Base-by-base conservation (phyloP, 257 asterid genomes). In the Rubia yunnanensis region DNA sequence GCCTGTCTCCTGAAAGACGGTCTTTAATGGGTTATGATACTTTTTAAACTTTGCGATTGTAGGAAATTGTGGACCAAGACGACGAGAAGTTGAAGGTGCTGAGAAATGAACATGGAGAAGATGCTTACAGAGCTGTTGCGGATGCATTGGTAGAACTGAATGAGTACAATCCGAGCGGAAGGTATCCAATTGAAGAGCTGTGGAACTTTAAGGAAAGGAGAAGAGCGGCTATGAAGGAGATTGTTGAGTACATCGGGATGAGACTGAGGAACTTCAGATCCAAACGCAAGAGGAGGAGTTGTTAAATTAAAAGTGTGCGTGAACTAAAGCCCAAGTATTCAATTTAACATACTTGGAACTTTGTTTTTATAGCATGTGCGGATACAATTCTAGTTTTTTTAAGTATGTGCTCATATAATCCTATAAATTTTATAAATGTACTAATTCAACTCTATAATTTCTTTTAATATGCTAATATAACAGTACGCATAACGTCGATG, bases 161-260 rank as follows among this genome's bases (percentile, higher is more conserved):
- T 2, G 76, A 72, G 46, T 72, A 72, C 67, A 72, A 72, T 58
- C 71, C 76, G 1, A 72, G 67, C 38, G 76, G 76, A 32, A 72
- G 76, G 17, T 65, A 72, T 46, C 71, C 76, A 22, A 62, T 72
- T 64, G 22, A 54, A 4, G 75, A 71, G 60, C 10, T 72, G 9
- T 65, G 76, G 76, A 65, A 72, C 50, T 46, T 24, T 13, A 65
- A 57, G 52, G 27, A 57, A 20, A 56, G 39, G 15, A 72, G 71
- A 58, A 72, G 52, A 60, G 76, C 76, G 5, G 57, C 27, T 26
- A 36, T 72, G 20, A 56, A 72, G 34, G 76, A 72, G 27, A 72
- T 65, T 52, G 50, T 72, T 31, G 76, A 57, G 8, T 72, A 46
- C 66, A 57, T 58, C 1, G 11, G 9, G 11, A 72, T 48, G 44